Evolutionary conservation across 345 rosid species (phyloP).

Genomic region (Sonneratia alba): DNA sequence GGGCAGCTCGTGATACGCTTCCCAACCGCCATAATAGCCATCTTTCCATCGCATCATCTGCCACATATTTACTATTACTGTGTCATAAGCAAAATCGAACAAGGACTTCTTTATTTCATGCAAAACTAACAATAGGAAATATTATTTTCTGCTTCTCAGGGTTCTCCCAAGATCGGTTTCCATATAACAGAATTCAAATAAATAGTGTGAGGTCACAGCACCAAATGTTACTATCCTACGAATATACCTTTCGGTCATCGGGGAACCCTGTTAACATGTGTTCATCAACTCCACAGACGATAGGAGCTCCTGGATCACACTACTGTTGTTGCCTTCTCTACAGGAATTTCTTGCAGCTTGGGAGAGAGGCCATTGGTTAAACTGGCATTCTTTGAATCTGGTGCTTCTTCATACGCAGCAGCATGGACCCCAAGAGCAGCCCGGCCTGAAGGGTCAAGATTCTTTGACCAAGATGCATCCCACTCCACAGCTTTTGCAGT

Average conservation of each 20-base stretch:
- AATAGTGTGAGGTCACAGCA: too few relatives aligned
- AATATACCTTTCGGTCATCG: background rate
- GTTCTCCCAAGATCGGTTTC: background rate
- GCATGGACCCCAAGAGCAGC: conserved; percentile 94
- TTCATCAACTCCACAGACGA: background rate
- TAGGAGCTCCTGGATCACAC: background rate
- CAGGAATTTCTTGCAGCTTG: conserved; percentile 7
- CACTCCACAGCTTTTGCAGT: conserved; percentile 89
- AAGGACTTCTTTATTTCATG: background rate
- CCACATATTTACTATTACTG: background rate
- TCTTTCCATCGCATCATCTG: background rate
- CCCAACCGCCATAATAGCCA: background rate
- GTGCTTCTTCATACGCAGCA: conserved; percentile 47
- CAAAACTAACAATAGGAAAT: background rate
- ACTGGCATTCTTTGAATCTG: conserved; percentile 7
- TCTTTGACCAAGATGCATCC: conserved; percentile 83
- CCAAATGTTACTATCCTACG: background rate
- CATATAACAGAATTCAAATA: background rate
- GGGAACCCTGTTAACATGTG: background rate
- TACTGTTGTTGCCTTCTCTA: conserved; percentile 4
- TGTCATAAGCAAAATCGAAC: background rate
- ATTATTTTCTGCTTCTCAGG: background rate
- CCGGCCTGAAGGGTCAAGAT: conserved; percentile 91
- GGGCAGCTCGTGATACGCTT: background rate
- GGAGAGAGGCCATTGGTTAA: conserved; percentile 10